phyloP scores from a whole-genome alignment of 2,329 filamentous ascomycete species.

The Oidium heveae region DNA sequence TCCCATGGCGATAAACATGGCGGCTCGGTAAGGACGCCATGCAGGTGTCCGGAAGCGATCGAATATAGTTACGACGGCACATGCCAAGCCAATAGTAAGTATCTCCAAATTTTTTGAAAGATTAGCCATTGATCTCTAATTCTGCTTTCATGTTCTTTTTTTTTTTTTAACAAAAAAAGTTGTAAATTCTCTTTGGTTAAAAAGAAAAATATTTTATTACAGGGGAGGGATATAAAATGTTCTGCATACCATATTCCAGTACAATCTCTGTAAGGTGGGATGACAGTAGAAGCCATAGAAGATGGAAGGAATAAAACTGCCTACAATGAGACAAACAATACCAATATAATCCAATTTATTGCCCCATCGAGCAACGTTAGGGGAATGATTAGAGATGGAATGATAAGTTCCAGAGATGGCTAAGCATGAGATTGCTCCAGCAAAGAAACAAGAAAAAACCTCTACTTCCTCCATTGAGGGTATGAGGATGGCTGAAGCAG shows the following conservation, averaged over 20 bases:
- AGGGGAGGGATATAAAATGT: neutral
- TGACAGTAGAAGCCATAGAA: conserved; percentile 68
- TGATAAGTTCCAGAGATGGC: conserved; percentile 74
- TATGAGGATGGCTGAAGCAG: too few relatives aligned
- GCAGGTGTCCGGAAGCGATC: conserved; percentile 62
- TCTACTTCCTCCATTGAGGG: conserved; percentile 17
- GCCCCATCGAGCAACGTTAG: conserved; percentile 50
- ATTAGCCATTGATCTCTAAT: neutral
- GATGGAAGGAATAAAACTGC: conserved; percentile 68
- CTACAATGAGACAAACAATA: conserved; percentile 77
- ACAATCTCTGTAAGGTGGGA: conserved; percentile 36
- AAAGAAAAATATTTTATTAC: too few relatives aligned
- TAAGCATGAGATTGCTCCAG: conserved; percentile 44
- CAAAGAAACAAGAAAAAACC: conserved; percentile 58
- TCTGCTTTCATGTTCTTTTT: too few relatives aligned
- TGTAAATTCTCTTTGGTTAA: too few relatives aligned
- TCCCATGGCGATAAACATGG: conserved; percentile 77
- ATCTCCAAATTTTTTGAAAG: conserved; percentile 28
- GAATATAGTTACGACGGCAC: conserved; percentile 49
- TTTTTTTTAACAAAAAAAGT: too few relatives aligned
- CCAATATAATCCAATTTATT: conserved; percentile 91
- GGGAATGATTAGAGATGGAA: conserved; percentile 63
- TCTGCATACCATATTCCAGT: conserved; percentile 45
- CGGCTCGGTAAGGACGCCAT: conserved; percentile 63
- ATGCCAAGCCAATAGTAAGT: conserved; percentile 48